These are phyloP conservation scores for Thermothelomyces thermophilus DNA, from an alignment of 2,329 filamentous ascomycete genomes.

Conservation along the genomic window DNA sequence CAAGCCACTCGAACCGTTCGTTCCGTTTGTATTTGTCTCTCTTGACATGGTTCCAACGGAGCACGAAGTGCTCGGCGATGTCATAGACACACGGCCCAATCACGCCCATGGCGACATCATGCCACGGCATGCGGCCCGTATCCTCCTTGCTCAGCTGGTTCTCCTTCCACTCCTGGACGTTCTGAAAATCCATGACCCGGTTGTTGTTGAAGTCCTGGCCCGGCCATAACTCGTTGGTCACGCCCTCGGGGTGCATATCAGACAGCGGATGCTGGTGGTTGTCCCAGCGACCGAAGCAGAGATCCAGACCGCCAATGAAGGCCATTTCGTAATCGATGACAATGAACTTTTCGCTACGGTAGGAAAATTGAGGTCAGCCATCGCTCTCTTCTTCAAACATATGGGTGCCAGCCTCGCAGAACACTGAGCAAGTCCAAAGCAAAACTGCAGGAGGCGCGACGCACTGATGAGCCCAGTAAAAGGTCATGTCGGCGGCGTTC, in stretches of 20 bases:
- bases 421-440: no score
- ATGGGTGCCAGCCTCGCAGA: no score
- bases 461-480: slow-evolving; percentile 78
- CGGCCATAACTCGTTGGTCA: slow-evolving; percentile 80
- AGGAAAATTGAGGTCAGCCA: not conserved
- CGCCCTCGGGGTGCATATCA: slow-evolving; percentile 79
- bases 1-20: slow-evolving; percentile 75
- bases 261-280: slow-evolving; percentile 75
- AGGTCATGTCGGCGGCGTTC: slow-evolving; percentile 90
- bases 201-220: slow-evolving; percentile 99
- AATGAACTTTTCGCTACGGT: slow-evolving; percentile 71
- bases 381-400: no score
- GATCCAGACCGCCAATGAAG: slow-evolving; percentile 88
- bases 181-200: slow-evolving; percentile 89
- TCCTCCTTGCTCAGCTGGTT: slow-evolving; percentile 90
- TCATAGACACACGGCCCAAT: slow-evolving; percentile 86
- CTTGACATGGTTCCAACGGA: slow-evolving; percentile 96
- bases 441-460: not conserved
- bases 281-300: slow-evolving; percentile 96
- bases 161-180: slow-evolving; percentile 83
- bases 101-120: slow-evolving; percentile 90
- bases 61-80: slow-evolving; percentile 89
- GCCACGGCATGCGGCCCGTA: slow-evolving; percentile 95
- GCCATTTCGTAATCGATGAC: slow-evolving; percentile 87
- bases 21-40: slow-evolving; percentile 96